A percentile compares a stretch with the other conserved stretches of the same genome.
Evolutionary conservation across 2,329 filamentous ascomycete genomes (phyloP).

Genomic region (Alternaria sp.): DNA sequence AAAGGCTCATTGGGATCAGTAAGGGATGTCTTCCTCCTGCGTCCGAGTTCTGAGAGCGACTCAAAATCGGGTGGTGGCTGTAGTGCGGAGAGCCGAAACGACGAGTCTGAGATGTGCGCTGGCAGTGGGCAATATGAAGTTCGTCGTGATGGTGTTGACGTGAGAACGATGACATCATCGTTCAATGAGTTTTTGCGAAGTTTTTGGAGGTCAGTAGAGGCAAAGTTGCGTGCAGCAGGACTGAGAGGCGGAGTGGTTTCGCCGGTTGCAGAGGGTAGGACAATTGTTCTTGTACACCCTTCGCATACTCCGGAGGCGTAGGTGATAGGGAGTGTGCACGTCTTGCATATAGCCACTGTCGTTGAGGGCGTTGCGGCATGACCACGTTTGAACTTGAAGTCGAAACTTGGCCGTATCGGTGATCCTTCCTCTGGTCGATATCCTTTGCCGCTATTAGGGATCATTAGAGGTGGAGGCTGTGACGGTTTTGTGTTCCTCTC

Average conservation of each 20-base stretch:
- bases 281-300: slow-evolving; percentile 41
- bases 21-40: slow-evolving; percentile 40
- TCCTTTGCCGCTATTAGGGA: slow-evolving; percentile 30
- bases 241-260: slow-evolving; percentile 42
- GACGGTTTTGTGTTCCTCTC: slow-evolving; percentile 27
- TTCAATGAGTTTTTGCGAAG: slow-evolving; percentile 28
- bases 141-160: slow-evolving; percentile 30
- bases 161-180: slow-evolving; percentile 21
- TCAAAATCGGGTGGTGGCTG: slow-evolving; percentile 30
- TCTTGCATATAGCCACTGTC: slow-evolving; percentile 42
- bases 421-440: slow-evolving; percentile 1
- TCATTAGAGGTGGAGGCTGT: slow-evolving; percentile 30
- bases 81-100: slow-evolving; percentile 44
- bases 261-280: slow-evolving; percentile 28
- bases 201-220: slow-evolving; percentile 31
- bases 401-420: slow-evolving; percentile 33
- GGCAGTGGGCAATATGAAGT: slow-evolving; percentile 30
- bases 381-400: slow-evolving; percentile 35
- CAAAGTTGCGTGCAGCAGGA: slow-evolving; percentile 35
- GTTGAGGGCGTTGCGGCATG: slow-evolving; percentile 21
- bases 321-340: slow-evolving; percentile 39
- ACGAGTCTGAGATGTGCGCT: slow-evolving; percentile 34
- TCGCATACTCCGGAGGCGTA: slow-evolving; percentile 43
- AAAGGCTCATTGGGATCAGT: slow-evolving; percentile 44
- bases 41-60: slow-evolving; percentile 16